These are phyloP conservation scores for Viridothelium virens DNA, from an alignment of 495 filamentous ascomycete species.

Conservation along the genomic window DNA sequence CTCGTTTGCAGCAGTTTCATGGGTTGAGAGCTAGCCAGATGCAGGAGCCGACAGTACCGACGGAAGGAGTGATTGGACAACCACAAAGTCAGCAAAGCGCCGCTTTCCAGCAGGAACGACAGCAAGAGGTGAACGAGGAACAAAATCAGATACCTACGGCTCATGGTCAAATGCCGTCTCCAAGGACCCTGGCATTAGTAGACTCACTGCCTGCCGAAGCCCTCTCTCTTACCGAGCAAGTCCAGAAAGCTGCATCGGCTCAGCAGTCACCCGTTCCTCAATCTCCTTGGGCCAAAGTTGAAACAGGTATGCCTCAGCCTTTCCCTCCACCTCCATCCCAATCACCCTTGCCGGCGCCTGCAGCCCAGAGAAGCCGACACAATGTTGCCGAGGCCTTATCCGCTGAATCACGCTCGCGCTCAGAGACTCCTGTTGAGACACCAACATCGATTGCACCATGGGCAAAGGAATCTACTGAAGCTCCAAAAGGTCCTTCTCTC, in stretches of 20 bases:
- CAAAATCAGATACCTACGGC: slow-evolving; percentile 19
- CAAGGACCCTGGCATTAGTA: background rate
- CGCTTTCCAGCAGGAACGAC: background rate
- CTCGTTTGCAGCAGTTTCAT: slow-evolving; percentile 59
- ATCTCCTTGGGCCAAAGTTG: slow-evolving; percentile 53
- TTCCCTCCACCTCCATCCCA: slow-evolving; percentile 67
- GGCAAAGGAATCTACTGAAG: slow-evolving; percentile 75
- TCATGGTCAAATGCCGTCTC: background rate
- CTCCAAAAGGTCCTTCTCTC: slow-evolving; percentile 80
- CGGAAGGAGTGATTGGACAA: slow-evolving; percentile 29
- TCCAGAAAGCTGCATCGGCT: slow-evolving; percentile 66
- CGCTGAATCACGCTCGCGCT: slow-evolving; percentile 61
- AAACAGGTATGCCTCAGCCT: slow-evolving; percentile 63
- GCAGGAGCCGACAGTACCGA: slow-evolving; percentile 16
- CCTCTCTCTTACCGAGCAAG: slow-evolving; percentile 77
- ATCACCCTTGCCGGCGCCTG: slow-evolving; percentile 77
- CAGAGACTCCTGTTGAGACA: slow-evolving; percentile 55
- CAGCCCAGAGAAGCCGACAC: slow-evolving; percentile 73
- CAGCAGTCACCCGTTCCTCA: slow-evolving; percentile 55
- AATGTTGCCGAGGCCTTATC: slow-evolving; percentile 76
- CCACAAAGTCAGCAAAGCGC: slow-evolving; percentile 4
- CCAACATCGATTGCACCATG: slow-evolving; percentile 67
- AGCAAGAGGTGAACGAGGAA: slow-evolving; percentile 13
- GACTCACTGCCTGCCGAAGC: slow-evolving; percentile 26
- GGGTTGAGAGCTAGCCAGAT: slow-evolving; percentile 38